These are phyloP conservation scores for Plasmodium billcollinsi DNA, from an alignment of 169 alveolate genomes.

Conservation along the genomic window DNA sequence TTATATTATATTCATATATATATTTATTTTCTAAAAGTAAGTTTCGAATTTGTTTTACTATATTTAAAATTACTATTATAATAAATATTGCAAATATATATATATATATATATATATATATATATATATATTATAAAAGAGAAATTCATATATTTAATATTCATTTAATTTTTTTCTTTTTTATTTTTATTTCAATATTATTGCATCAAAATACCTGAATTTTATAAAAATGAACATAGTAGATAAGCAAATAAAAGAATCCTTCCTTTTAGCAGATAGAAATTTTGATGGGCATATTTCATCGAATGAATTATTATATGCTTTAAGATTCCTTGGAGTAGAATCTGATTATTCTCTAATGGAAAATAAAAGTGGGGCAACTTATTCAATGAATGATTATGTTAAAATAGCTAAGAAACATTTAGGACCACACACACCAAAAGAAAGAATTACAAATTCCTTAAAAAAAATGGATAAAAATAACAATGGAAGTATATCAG, in stretches of 20 bases:
- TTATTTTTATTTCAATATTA: conserved; percentile 3
- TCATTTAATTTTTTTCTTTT: not conserved
- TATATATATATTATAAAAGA: not conserved
- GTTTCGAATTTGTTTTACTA: too few relatives aligned
- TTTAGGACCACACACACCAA: conserved; percentile 39
- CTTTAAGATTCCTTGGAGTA: conserved; percentile 53
- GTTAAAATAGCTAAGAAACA: conserved; percentile 67
- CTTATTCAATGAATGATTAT: conserved; percentile 31
- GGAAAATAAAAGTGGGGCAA: conserved; percentile 4
- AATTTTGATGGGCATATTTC: conserved; percentile 36
- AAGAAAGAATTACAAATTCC: conserved; percentile 18
- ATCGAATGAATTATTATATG: conserved; percentile 38
- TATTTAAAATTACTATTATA: too few relatives aligned
- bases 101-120: not conserved
- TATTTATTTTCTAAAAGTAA: too few relatives aligned
- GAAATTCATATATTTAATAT: not conserved
- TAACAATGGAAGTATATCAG: conserved; percentile 18
- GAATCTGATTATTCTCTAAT: conserved; percentile 8
- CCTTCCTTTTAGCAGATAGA: conserved; percentile 34
- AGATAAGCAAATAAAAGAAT: conserved; percentile 41
- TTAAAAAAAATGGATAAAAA: conserved; percentile 57
- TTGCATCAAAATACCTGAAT: not conserved
- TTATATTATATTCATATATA: too few relatives aligned
- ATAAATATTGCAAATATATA: not conserved
- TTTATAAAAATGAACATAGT: conserved; percentile 32